These are phyloP conservation scores for Wickerhamomyces alni DNA, from an alignment of 805 yeast species.

Conservation along the genomic window DNA sequence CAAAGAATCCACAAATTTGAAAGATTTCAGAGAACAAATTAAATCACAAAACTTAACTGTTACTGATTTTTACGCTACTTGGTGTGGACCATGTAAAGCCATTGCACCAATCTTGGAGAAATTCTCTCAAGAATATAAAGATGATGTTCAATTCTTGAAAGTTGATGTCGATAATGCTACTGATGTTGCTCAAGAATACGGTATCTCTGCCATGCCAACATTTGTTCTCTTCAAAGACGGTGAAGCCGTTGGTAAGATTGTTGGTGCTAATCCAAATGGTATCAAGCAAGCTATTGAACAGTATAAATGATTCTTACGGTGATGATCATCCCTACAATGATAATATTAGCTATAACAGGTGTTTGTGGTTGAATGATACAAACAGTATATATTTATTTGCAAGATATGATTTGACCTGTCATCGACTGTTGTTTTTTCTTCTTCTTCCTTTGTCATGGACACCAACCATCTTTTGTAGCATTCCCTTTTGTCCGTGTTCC, in stretches of 20 bases:
- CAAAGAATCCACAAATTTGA: conserved; percentile 27
- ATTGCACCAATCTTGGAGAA: conserved; percentile 52
- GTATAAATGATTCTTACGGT: conserved; percentile 13
- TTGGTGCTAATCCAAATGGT: conserved; percentile 51
- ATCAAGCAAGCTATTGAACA: conserved; percentile 28
- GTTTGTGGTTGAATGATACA: too few relatives aligned
- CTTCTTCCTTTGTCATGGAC: too few relatives aligned
- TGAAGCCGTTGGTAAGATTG: conserved; percentile 45
- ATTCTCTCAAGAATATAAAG: conserved; percentile 30
- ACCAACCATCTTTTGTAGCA: too few relatives aligned
- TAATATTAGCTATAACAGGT: too few relatives aligned
- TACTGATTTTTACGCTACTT: conserved; percentile 63
- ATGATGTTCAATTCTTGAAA: conserved; percentile 55
- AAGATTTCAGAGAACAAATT: conserved; percentile 31
- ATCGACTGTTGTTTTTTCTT: too few relatives aligned
- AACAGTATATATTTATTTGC: too few relatives aligned
- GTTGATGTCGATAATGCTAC: conserved; percentile 63
- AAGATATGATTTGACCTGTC: too few relatives aligned
- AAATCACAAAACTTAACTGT: conserved; percentile 37
- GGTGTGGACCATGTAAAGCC: conserved; percentile 82
- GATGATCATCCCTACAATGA: too few relatives aligned
- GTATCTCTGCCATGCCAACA: conserved; percentile 74
- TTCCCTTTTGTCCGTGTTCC: too few relatives aligned
- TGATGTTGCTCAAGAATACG: conserved; percentile 56
- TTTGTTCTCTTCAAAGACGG: conserved; percentile 59